Conservation (phyloP, 2,329 filamentous ascomycete species). For the Penicillium sp. region DNA sequence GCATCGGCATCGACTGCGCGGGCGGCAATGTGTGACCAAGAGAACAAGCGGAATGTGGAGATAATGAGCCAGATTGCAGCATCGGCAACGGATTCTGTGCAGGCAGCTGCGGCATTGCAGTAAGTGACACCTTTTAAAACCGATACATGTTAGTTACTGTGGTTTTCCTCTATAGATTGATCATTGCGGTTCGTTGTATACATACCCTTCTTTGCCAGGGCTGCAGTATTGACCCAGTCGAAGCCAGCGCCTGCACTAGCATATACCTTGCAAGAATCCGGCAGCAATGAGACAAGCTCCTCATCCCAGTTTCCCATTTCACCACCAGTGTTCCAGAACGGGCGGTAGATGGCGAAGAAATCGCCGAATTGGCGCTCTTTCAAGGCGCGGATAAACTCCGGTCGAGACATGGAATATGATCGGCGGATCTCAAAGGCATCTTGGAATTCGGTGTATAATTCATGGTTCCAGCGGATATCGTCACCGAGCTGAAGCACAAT, state of each 20-base stretch:
- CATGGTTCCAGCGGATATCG: slow-evolving; percentile 50
- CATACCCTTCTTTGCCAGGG: slow-evolving; percentile 60
- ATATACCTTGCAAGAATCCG: slow-evolving; percentile 55
- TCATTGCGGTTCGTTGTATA: slow-evolving; percentile 6
- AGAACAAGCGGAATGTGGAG: slow-evolving; percentile 65
- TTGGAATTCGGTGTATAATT: slow-evolving; percentile 43
- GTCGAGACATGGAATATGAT: slow-evolving; percentile 41
- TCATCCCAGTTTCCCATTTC: slow-evolving; percentile 65
- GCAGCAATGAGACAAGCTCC: slow-evolving; percentile 58
- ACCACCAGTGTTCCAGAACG: slow-evolving; percentile 64
- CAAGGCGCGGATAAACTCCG: slow-evolving; percentile 44
- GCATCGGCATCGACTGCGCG: slow-evolving; percentile 42
- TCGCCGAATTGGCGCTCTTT: slow-evolving; percentile 42
- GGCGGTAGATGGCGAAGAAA: slow-evolving; percentile 54
- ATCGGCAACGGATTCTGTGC: slow-evolving; percentile 71
- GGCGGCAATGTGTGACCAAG: slow-evolving; percentile 62
- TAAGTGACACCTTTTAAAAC: slow-evolving; percentile 46
- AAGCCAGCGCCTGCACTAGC: slow-evolving; percentile 62
- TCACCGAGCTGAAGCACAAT: slow-evolving; percentile 48
- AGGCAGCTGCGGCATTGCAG: slow-evolving; percentile 70
- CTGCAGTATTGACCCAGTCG: slow-evolving; percentile 62
- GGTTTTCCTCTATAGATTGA: neutral
- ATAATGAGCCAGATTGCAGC: slow-evolving; percentile 68
- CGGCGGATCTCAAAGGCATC: slow-evolving; percentile 38
- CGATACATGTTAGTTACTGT: neutral